Base-by-base conservation (phyloP, 2,329 filamentous ascomycete species). In the Beauveria scarabaeidicola region DNA sequence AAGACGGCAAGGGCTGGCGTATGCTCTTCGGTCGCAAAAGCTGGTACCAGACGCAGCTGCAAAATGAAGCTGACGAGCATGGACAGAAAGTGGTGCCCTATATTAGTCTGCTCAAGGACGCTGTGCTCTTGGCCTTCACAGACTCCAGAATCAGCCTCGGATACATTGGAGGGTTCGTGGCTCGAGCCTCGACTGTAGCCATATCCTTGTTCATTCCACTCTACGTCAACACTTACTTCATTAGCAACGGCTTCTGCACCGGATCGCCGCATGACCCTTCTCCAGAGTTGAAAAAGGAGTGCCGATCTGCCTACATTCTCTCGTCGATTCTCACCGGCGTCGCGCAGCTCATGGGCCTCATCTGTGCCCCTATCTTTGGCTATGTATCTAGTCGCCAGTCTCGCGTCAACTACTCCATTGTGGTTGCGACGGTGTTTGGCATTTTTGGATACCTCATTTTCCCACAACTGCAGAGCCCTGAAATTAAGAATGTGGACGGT, bases 201-300 rank as follows among this genome's bases (percentile, higher is more conserved):
- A 96, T 99, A 64, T 95, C 91, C 0, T 82, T 97, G 6, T 99
- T 97, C 74, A 89, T 99, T 58, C 94, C 94, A 0, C 81, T 99
- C 2, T 95, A 89, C 69, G 85, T 97, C 66, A 97, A 97, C 70
- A 87, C 90, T 25, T 96, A 90, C 72, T 97, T 93, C 73, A 89
- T 93, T 63, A 77, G 79, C 52, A 87, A 88, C 57, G 92, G 91
- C 2, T 87, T 89, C 64, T 97, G 94, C 75, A 81, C 84, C 44
- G 83, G 83, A 17, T 82, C 80, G 0, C 84, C 85, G 1, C 77
- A 83, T 63, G 84, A 87, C 66, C 77, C 84, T 0, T 83, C 81
- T 0, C 83, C 83, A 1, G 89, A 93, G 66, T 85, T 96, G 65
- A 96, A 95, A 72, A 82, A 87, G 67, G 86, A 91, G 63, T 99